Evolutionary conservation across 352 stramenopile genomes (phyloP).

Genomic region (Phytopythium sindhum): DNA sequence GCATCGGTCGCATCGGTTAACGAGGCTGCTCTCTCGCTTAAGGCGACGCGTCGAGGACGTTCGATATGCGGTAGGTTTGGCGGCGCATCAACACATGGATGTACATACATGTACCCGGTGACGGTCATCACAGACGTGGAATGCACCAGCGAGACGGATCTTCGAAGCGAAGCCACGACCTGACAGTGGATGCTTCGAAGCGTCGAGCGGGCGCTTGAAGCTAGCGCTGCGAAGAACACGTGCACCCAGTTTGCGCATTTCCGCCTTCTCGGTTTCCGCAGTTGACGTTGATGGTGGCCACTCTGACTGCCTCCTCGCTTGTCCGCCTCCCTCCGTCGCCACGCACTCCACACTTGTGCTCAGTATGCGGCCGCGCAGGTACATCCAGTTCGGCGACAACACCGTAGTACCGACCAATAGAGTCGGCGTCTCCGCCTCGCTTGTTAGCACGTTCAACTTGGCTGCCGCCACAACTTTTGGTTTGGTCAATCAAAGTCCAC

Average conservation of each 20-base stretch:
- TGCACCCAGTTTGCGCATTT: conserved; percentile 5
- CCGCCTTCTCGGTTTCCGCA: neutral
- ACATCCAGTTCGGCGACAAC: neutral
- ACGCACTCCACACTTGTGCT: neutral
- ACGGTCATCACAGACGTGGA: neutral
- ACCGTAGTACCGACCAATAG: neutral
- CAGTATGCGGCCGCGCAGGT: neutral
- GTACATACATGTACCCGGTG: too few relatives aligned
- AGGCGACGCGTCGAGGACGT: too few relatives aligned
- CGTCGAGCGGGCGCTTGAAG: neutral
- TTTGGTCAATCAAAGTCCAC: conserved; percentile 1
- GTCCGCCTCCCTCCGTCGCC: neutral
- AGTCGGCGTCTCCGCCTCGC: neutral
- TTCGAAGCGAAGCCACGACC: neutral
- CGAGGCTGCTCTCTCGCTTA: too few relatives aligned
- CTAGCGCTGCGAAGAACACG: neutral
- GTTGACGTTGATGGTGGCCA: too few relatives aligned
- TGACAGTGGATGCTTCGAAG: neutral
- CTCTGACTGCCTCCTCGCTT: neutral
- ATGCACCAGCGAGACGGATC: neutral
- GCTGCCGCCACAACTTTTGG: neutral
- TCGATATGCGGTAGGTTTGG: too few relatives aligned
- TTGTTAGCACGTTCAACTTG: neutral
- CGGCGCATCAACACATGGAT: too few relatives aligned
- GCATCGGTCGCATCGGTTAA: too few relatives aligned